Percentiles rank a stretch among this genome's conserved stretches.
These are phyloP conservation scores for Boletus pseudopeckii DNA, from an alignment of 768 basidiomycete genomes.

Conservation along the genomic window DNA sequence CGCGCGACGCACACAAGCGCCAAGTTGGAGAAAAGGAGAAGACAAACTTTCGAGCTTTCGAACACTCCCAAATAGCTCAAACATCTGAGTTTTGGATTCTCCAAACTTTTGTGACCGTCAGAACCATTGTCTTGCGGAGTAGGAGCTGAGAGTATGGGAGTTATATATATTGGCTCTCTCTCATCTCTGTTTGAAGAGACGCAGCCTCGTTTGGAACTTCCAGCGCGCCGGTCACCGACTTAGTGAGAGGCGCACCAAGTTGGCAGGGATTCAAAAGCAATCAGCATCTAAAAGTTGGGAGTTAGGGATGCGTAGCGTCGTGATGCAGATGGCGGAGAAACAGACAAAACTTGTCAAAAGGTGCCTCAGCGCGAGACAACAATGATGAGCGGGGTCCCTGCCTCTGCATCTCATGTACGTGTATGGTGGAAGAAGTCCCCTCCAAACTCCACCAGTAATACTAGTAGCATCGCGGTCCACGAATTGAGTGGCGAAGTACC, in stretches of 20 bases:
- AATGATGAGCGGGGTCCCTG: slow-evolving; percentile 2
- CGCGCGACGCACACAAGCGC: not conserved
- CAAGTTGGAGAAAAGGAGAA: not conserved
- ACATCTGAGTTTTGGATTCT: not conserved
- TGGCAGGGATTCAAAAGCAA: too few species aligned
- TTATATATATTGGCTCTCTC: not conserved
- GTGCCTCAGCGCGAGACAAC: not conserved
- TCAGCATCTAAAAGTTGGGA: too few species aligned
- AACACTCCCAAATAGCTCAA: not conserved
- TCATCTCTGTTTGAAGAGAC: not conserved
- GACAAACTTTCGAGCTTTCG: not conserved
- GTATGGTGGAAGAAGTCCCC: slow-evolving; percentile 32
- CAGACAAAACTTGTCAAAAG: slow-evolving; percentile 5
- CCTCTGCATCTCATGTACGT: slow-evolving; percentile 19
- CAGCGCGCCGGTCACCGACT: not conserved
- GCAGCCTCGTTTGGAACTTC: not conserved
- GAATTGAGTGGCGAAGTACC: slow-evolving; percentile 6
- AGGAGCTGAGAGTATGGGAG: not conserved
- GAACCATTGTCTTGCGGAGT: not conserved
- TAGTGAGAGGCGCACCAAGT: not conserved
- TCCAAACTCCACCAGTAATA: slow-evolving; percentile 7
- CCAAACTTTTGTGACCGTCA: not conserved
- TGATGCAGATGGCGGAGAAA: slow-evolving; percentile 24
- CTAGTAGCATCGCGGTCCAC: slow-evolving; percentile 9
- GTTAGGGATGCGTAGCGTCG: slow-evolving; percentile 23